Evolutionary conservation across 2,329 filamentous ascomycete genomes (phyloP).

Genomic region (Aspergillaceae sp.): DNA sequence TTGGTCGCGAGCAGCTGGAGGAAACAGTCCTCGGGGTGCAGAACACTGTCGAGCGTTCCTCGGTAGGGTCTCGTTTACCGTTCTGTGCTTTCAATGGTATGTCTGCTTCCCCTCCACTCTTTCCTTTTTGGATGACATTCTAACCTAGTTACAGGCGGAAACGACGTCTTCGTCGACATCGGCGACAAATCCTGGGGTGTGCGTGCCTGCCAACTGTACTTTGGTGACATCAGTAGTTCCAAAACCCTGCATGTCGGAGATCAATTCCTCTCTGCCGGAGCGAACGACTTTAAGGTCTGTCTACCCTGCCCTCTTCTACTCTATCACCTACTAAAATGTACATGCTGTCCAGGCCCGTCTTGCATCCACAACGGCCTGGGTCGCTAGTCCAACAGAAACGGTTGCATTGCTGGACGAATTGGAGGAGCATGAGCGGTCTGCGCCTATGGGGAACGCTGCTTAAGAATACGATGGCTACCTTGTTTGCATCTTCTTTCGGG

Average conservation of each 20-base stretch:
- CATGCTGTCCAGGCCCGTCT: slow-evolving; percentile 53
- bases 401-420: slow-evolving; percentile 83
- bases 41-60: slow-evolving; percentile 76
- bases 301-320: background rate
- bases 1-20: slow-evolving; percentile 81
- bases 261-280: slow-evolving; percentile 89
- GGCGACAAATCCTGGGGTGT: slow-evolving; percentile 98
- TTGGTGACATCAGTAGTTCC: slow-evolving; percentile 64
- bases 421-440: slow-evolving; percentile 40
- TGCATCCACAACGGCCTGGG: slow-evolving; percentile 94
- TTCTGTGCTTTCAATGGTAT: slow-evolving; percentile 93
- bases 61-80: slow-evolving; percentile 60
- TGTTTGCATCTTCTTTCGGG: background rate
- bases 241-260: slow-evolving; percentile 89
- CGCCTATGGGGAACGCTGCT: background rate
- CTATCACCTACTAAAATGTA: background rate
- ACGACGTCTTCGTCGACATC: slow-evolving; percentile 97
- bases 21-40: slow-evolving; percentile 93
- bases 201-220: slow-evolving; percentile 82
- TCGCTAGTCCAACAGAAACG: slow-evolving; percentile 85
- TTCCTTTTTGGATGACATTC: background rate
- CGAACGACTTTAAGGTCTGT: slow-evolving; percentile 85
- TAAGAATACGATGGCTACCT: background rate
- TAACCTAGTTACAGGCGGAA: slow-evolving; percentile 50
- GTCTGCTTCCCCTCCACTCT: slow-evolving; percentile 1